Evolutionary conservation across 345 rosid species (phyloP).

Genomic region (Lenwebbia sp.): DNA sequence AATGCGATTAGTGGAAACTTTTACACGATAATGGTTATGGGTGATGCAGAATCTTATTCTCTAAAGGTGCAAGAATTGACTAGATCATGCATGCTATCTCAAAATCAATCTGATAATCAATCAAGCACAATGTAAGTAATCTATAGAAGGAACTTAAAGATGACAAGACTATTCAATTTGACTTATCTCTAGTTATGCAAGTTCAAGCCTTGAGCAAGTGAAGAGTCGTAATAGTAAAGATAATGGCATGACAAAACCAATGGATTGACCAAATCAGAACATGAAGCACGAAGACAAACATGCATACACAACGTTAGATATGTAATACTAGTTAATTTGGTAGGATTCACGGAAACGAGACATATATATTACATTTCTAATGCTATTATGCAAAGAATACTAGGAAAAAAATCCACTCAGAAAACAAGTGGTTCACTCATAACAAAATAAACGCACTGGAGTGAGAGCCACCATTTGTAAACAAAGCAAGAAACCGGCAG

Average conservation of each 20-base stretch:
- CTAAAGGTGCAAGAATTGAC: neutral
- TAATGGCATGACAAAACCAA: neutral
- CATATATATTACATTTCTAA: neutral
- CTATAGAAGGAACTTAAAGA: neutral
- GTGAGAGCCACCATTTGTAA: neutral
- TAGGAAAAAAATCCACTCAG: neutral
- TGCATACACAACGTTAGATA: neutral
- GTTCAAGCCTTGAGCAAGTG: neutral
- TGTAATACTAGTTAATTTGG: neutral
- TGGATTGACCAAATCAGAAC: neutral
- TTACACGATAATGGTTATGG: neutral
- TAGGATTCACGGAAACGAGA: neutral
- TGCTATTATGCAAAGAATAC: neutral
- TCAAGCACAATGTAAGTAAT: neutral
- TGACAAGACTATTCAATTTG: neutral
- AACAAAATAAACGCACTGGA: neutral
- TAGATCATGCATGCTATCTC: neutral
- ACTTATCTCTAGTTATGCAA: neutral
- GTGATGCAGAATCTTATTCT: neutral
- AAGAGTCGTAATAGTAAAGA: neutral
- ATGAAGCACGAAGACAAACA: neutral
- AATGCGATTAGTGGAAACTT: neutral
- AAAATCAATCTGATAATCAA: neutral
- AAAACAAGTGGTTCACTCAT: neutral
- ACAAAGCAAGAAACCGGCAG: neutral